These are phyloP conservation scores for Vickermania spadyakhi DNA, from an alignment of 208 protist species.

Conservation along the genomic window DNA sequence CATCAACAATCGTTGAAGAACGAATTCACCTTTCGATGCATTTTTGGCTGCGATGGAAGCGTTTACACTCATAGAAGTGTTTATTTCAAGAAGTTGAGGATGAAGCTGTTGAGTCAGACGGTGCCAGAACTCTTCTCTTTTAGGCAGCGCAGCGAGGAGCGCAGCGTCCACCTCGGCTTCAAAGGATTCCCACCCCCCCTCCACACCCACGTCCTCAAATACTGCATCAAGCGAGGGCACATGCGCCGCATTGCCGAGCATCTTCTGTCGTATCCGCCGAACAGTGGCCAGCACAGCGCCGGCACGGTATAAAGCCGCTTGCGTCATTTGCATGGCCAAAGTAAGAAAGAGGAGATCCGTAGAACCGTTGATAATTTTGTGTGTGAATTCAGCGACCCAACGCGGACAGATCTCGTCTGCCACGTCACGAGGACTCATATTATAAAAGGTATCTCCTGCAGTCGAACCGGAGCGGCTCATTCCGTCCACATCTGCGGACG, in stretches of 20 bases:
- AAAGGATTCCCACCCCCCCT: slow-evolving; percentile 51
- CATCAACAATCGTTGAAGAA: slow-evolving; percentile 66
- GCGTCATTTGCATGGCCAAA: slow-evolving; percentile 74
- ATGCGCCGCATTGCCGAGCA: slow-evolving; percentile 5
- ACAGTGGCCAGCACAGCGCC: slow-evolving; percentile 48
- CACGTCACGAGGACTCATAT: slow-evolving; percentile 60
- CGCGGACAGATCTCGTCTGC: slow-evolving; percentile 72
- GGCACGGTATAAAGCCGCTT: slow-evolving; percentile 68
- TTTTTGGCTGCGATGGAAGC: background rate
- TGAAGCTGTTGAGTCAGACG: slow-evolving; percentile 87
- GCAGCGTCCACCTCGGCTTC: slow-evolving; percentile 55
- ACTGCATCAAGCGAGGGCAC: slow-evolving; percentile 7
- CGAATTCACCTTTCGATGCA: slow-evolving; percentile 35
- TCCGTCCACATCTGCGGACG: no score
- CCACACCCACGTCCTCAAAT: slow-evolving; percentile 6
- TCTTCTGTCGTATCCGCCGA: slow-evolving; percentile 22
- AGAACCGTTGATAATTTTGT: slow-evolving; percentile 74
- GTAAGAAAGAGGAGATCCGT: slow-evolving; percentile 61
- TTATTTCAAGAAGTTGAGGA: slow-evolving; percentile 20
- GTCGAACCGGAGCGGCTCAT: slow-evolving; percentile 38
- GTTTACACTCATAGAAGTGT: background rate
- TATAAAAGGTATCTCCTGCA: slow-evolving; percentile 66
- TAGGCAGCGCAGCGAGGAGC: slow-evolving; percentile 51
- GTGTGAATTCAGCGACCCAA: slow-evolving; percentile 78
- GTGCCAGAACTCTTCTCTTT: slow-evolving; percentile 88